Percentiles rank a stretch among this genome's conserved stretches.
Evolutionary conservation across 495 filamentous ascomycete genomes (phyloP).

Genomic region (Amphirosellinia nigrospora): DNA sequence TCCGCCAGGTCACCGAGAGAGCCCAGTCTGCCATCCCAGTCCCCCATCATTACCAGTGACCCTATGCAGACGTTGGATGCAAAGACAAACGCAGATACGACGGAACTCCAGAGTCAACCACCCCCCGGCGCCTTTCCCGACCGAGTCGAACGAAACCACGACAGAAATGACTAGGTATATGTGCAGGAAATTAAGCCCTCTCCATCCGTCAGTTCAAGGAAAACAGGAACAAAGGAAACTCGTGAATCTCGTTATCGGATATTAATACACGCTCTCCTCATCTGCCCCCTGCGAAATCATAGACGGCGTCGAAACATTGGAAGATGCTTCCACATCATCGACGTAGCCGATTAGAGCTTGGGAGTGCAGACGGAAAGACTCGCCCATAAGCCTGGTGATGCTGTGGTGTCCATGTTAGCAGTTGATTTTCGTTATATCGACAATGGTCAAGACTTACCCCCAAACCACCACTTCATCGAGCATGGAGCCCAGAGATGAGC

Average conservation of each 20-base stretch:
- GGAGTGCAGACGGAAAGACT: conserved; percentile 95
- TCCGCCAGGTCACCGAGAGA: conserved; percentile 41
- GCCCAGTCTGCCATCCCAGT: conserved; percentile 48
- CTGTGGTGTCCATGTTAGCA: conserved; percentile 64
- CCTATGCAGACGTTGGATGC: conserved; percentile 49
- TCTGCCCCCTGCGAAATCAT: conserved; percentile 67
- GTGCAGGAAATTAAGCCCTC: conserved; percentile 49
- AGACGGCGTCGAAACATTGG: conserved; percentile 64
- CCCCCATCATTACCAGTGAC: conserved; percentile 54
- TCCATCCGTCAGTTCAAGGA: conserved; percentile 39
- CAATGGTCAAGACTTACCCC: conserved; percentile 64
- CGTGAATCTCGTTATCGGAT: conserved; percentile 49
- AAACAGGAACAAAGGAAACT: conserved; percentile 48
- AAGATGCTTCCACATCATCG: conserved; percentile 68
- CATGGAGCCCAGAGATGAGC: conserved; percentile 96
- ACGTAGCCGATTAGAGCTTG: conserved; percentile 94
- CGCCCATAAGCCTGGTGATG: conserved; percentile 97
- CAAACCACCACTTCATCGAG: conserved; percentile 98
- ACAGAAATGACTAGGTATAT: conserved; percentile 54
- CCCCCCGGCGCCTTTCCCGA: conserved; percentile 40
- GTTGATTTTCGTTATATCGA: conserved; percentile 12
- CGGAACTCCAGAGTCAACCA: conserved; percentile 35
- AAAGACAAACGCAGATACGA: conserved; percentile 40
- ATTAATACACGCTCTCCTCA: conserved; percentile 66
- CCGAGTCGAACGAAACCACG: conserved; percentile 38